Evolutionary conservation across 768 basidiomycete species (phyloP).

Genomic region (Pleurotus salmoneostramineus): DNA sequence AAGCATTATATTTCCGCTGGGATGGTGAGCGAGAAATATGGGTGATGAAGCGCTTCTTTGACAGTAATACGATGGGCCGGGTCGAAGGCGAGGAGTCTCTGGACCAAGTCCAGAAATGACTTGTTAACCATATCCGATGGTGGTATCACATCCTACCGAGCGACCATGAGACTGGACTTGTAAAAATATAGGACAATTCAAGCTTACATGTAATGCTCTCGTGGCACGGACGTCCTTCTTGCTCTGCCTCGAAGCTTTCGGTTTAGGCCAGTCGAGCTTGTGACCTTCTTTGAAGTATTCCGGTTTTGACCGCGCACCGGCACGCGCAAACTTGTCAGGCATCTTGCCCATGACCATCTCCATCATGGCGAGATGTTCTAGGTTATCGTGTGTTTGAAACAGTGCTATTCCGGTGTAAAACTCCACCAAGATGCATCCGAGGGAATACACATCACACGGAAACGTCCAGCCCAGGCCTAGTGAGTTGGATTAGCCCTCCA

Average conservation of each 20-base stretch:
- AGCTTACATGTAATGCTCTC: constrained; percentile 66
- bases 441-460: constrained; percentile 97
- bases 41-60: constrained; percentile 81
- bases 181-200: neutral
- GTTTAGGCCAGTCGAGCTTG: constrained; percentile 90
- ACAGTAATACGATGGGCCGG: constrained; percentile 86
- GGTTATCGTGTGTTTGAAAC: constrained; percentile 99
- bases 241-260: constrained; percentile 84
- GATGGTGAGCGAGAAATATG: constrained; percentile 73
- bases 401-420: constrained; percentile 97
- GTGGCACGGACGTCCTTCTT: constrained; percentile 92
- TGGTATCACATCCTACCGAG: constrained; percentile 75
- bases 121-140: constrained; percentile 69
- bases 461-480: constrained; percentile 96
- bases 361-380: constrained; percentile 99
- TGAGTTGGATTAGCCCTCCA: constrained; percentile 5
- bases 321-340: constrained; percentile 79
- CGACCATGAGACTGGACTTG: too few relatives aligned
- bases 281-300: constrained; percentile 90
- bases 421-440: constrained; percentile 98
- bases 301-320: constrained; percentile 75
- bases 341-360: constrained; percentile 99
- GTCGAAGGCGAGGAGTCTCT: constrained; percentile 85
- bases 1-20: constrained; percentile 58
- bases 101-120: constrained; percentile 85